A percentile compares a stretch with the other conserved stretches of the same genome.
Conservation (phyloP, 352 stramenopile genomes). For the Thalassiosira oceanica region DNA sequence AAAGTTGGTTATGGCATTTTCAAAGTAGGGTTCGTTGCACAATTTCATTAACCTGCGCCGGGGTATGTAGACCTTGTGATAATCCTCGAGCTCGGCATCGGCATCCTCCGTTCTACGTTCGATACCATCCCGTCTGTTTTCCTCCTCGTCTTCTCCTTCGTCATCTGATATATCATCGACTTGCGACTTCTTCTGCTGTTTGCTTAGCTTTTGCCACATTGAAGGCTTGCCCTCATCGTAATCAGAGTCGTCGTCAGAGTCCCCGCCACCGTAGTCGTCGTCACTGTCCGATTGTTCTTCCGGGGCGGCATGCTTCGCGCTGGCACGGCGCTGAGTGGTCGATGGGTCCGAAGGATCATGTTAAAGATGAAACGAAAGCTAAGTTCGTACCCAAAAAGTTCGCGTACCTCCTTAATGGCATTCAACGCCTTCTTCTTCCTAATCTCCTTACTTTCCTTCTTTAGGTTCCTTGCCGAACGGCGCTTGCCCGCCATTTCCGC, state of each 20-base stretch:
- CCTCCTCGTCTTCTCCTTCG: slow-evolving; percentile 22
- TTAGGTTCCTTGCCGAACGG: slow-evolving; percentile 63
- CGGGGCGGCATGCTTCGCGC: too few relatives aligned
- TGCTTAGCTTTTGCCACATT: slow-evolving; percentile 71
- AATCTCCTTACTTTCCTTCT: slow-evolving; percentile 67
- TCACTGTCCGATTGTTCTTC: slow-evolving; percentile 66
- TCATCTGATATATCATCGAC: slow-evolving; percentile 26
- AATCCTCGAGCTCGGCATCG: slow-evolving; percentile 74
- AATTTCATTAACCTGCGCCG: slow-evolving; percentile 66
- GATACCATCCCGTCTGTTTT: slow-evolving; percentile 11
- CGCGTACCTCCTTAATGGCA: slow-evolving; percentile 62
- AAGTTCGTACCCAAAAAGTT: too few relatives aligned
- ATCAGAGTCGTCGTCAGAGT: slow-evolving; percentile 74
- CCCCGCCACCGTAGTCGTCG: slow-evolving; percentile 66
- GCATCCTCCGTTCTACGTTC: slow-evolving; percentile 36
- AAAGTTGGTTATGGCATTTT: slow-evolving; percentile 70
- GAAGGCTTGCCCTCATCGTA: slow-evolving; percentile 67
- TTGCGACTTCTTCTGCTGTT: slow-evolving; percentile 29
- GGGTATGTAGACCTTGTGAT: slow-evolving; percentile 68
- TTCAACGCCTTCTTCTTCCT: slow-evolving; percentile 70
- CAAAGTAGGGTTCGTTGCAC: slow-evolving; percentile 82
- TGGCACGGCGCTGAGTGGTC: too few relatives aligned
- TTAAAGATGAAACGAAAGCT: too few relatives aligned
- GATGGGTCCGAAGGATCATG: too few relatives aligned
- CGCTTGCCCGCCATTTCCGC: slow-evolving; percentile 51